Conservation (phyloP, 805 yeast species). For the Blastobotrys americana region DNA sequence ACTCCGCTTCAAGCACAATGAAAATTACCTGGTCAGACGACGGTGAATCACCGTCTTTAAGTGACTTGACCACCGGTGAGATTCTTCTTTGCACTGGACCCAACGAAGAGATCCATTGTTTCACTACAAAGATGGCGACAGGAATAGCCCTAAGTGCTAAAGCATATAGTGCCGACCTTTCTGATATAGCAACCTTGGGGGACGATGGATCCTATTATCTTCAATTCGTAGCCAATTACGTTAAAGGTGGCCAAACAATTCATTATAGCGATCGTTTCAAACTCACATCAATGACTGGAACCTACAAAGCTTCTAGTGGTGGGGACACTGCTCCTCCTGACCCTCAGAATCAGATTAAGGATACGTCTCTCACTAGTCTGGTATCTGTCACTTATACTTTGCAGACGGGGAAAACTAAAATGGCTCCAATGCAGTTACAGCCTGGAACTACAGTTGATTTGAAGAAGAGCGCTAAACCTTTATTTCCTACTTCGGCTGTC, state of each 20-base stretch:
- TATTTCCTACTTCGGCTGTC: slow-evolving; percentile 61
- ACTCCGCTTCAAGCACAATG: slow-evolving; percentile 22
- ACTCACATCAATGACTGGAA: slow-evolving; percentile 67
- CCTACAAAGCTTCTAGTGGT: slow-evolving; percentile 32
- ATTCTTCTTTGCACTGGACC: slow-evolving; percentile 66
- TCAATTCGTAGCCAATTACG: slow-evolving; percentile 52
- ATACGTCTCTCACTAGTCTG: slow-evolving; percentile 11
- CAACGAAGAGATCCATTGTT: slow-evolving; percentile 40
- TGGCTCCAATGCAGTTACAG: slow-evolving; percentile 90
- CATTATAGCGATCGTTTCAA: slow-evolving; percentile 63
- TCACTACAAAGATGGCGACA: slow-evolving; percentile 28
- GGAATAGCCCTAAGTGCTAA: slow-evolving; percentile 3
- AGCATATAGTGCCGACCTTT: slow-evolving; percentile 34
- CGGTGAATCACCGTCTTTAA: slow-evolving; percentile 41
- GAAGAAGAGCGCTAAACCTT: slow-evolving; percentile 41
- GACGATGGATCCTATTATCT: slow-evolving; percentile 65
- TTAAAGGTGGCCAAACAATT: slow-evolving; percentile 43
- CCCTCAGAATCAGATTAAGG: slow-evolving; percentile 30
- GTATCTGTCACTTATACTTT: slow-evolving; percentile 65
- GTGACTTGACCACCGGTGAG: slow-evolving; percentile 39
- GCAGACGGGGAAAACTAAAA: slow-evolving; percentile 74
- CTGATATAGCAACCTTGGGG: slow-evolving; percentile 39
- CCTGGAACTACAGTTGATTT: slow-evolving; percentile 68
- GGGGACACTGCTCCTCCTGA: slow-evolving; percentile 39
- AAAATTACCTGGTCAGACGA: slow-evolving; percentile 53